These are phyloP conservation scores for Suillus sp. DNA, from an alignment of 768 basidiomycete genomes.

Conservation along the genomic window DNA sequence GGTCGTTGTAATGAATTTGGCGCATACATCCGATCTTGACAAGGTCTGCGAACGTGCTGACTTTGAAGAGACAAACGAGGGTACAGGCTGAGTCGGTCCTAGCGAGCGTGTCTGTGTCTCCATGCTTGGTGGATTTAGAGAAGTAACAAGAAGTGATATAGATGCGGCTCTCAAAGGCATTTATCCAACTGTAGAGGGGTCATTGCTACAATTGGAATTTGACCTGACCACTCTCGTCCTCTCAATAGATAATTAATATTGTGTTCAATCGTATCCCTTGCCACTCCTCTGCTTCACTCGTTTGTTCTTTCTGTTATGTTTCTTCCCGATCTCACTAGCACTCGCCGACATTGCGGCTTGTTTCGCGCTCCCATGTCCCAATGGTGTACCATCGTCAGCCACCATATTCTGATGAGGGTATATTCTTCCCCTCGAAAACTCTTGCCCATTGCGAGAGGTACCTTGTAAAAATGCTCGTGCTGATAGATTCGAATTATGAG, in stretches of 20 bases:
- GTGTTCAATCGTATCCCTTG: constrained; percentile 77
- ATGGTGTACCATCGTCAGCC: constrained; percentile 73
- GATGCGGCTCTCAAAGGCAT: neutral
- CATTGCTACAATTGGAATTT: constrained; percentile 5
- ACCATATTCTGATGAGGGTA: constrained; percentile 88
- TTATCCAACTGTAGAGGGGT: constrained; percentile 2
- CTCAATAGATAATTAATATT: neutral
- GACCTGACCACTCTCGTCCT: neutral
- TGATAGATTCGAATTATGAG: constrained; percentile 49
- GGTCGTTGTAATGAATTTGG: constrained; percentile 65
- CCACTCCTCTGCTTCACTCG: constrained; percentile 89
- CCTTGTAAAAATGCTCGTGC: constrained; percentile 68
- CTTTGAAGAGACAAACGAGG: constrained; percentile 24
- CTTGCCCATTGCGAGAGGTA: constrained; percentile 53
- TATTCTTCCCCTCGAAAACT: constrained; percentile 61
- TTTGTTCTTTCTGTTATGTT: constrained; percentile 82
- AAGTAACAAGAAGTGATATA: constrained; percentile 1
- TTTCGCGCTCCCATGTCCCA: constrained; percentile 46
- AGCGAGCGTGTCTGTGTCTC: constrained; percentile 7
- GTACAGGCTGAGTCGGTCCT: constrained; percentile 32
- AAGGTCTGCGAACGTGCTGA: constrained; percentile 17
- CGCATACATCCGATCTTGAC: constrained; percentile 54
- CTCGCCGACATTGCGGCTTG: constrained; percentile 45
- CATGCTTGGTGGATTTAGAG: constrained; percentile 3
- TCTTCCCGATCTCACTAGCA: constrained; percentile 57